A percentile compares a stretch with the other conserved stretches of the same genome.
Evolutionary conservation across 257 asterid species (phyloP).

Genomic region (Solanum corneliomulleri): DNA sequence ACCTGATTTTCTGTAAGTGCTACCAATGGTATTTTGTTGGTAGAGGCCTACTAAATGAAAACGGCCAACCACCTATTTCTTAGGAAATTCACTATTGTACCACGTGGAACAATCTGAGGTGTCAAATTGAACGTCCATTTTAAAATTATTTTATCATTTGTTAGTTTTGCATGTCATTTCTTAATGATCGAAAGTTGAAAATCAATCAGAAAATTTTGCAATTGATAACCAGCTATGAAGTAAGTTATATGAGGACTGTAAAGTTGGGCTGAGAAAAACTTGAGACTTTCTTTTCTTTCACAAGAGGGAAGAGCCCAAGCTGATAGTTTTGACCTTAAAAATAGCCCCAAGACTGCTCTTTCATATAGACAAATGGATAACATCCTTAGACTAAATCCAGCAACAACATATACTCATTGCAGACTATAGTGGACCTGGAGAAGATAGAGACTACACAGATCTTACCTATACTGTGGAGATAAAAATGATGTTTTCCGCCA

Average conservation of each 20-base stretch:
- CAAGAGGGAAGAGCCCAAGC: not conserved
- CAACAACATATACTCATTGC: not conserved
- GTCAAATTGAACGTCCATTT: not conserved
- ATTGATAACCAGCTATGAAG: not conserved
- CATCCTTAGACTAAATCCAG: not conserved
- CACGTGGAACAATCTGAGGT: not conserved
- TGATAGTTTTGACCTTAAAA: not conserved
- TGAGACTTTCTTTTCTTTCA: not conserved
- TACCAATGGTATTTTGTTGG: not conserved
- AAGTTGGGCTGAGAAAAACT: not conserved
- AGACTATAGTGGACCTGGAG: not conserved
- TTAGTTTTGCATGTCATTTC: not conserved
- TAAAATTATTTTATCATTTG: not conserved
- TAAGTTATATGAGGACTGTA: not conserved
- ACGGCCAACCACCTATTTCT: not conserved
- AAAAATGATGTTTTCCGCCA: fast-evolving
- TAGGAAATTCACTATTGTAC: not conserved
- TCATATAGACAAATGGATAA: not conserved
- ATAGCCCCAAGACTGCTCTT: not conserved
- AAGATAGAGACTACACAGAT: not conserved
- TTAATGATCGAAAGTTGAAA: not conserved
- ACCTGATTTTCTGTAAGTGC: not conserved
- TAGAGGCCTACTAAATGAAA: not conserved
- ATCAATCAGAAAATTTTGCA: not conserved
- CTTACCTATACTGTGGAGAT: not conserved